Percentiles rank a stretch among this genome's conserved stretches.
phyloP scores from a whole-genome alignment of 805 yeast genomes.

The Metschnikowia drakensbergensis region DNA sequence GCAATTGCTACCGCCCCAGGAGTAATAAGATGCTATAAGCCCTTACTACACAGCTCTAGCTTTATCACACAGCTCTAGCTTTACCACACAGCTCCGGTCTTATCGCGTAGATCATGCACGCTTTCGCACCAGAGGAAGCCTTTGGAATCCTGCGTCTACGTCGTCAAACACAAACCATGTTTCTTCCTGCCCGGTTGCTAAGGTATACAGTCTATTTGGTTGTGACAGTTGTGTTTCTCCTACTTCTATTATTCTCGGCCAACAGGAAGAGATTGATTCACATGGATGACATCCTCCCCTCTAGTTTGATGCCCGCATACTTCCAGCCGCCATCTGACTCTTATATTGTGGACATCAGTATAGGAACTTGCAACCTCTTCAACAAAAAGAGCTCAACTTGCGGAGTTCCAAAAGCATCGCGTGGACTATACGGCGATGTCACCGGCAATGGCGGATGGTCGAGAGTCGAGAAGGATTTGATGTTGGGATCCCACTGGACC shows the following conservation, averaged over 20 bases:
- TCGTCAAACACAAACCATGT: constrained; percentile 8
- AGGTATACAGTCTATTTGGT: constrained; percentile 23
- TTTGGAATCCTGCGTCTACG: neutral
- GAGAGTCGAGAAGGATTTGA: constrained; percentile 45
- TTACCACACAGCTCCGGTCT: neutral
- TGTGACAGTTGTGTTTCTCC: constrained; percentile 17
- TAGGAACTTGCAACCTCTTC: constrained; percentile 31
- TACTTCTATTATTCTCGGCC: constrained; percentile 31
- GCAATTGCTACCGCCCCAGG: too few relatives aligned
- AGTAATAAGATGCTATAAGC: too few relatives aligned
- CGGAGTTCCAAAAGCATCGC: constrained; percentile 12
- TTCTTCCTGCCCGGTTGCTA: constrained; percentile 31
- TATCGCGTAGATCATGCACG: neutral
- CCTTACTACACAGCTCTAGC: too few relatives aligned
- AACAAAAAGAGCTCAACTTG: constrained; percentile 9
- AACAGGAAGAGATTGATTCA: constrained; percentile 38
- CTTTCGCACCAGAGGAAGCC: neutral
- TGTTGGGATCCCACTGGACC: constrained; percentile 43
- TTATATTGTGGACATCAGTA: constrained; percentile 39
- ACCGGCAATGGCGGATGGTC: constrained; percentile 33
- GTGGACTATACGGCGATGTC: constrained; percentile 16
- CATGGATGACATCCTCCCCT: constrained; percentile 15
- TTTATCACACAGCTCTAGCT: too few relatives aligned
- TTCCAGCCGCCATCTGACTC: constrained; percentile 40
- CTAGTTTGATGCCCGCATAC: constrained; percentile 30